phyloP scores from a whole-genome alignment of 1,139 yeast species.

The Hyphopichia burtonii region DNA sequence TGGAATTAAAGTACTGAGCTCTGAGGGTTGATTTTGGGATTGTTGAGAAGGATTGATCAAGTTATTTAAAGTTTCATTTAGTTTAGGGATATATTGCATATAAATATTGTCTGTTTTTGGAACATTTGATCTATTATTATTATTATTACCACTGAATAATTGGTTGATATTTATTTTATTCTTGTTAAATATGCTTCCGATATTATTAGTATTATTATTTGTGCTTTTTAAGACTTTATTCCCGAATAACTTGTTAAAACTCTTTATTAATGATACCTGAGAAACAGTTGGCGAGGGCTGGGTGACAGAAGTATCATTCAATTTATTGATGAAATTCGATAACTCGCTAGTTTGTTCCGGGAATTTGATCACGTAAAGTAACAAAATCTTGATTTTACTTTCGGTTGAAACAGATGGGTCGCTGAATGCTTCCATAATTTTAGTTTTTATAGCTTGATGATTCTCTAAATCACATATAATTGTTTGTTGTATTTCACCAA shows the following conservation, averaged over 20 bases:
- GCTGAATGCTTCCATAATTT: slow-evolving; percentile 27
- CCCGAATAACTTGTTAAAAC: slow-evolving; percentile 26
- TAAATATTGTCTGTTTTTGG: slow-evolving; percentile 47
- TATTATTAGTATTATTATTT: slow-evolving; percentile 16
- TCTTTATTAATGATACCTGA: slow-evolving; percentile 33
- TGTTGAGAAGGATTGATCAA: slow-evolving; percentile 17
- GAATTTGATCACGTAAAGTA: slow-evolving; percentile 72
- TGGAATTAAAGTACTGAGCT: slow-evolving; percentile 41
- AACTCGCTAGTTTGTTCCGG: slow-evolving; percentile 26
- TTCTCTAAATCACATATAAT: slow-evolving; percentile 61
- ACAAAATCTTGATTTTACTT: slow-evolving; percentile 51
- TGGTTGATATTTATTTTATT: slow-evolving; percentile 24
- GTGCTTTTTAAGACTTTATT: slow-evolving; percentile 5
- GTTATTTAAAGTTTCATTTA: slow-evolving; percentile 44
- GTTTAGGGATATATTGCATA: slow-evolving; percentile 73
- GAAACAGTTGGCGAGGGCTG: slow-evolving; percentile 31
- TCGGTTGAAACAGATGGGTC: slow-evolving; percentile 23
- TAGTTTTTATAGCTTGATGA: slow-evolving; percentile 26
- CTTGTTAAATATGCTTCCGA: slow-evolving; percentile 27
- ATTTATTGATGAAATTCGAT: slow-evolving; percentile 22
- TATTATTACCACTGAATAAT: slow-evolving; percentile 21
- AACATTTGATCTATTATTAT: slow-evolving; percentile 17
- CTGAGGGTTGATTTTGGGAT: slow-evolving; percentile 6
- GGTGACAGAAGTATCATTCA: slow-evolving; percentile 28
- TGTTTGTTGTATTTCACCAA: slow-evolving; percentile 88